These are phyloP conservation scores for Solanum neorickii DNA, from an alignment of 257 asterid species.

Conservation along the genomic window DNA sequence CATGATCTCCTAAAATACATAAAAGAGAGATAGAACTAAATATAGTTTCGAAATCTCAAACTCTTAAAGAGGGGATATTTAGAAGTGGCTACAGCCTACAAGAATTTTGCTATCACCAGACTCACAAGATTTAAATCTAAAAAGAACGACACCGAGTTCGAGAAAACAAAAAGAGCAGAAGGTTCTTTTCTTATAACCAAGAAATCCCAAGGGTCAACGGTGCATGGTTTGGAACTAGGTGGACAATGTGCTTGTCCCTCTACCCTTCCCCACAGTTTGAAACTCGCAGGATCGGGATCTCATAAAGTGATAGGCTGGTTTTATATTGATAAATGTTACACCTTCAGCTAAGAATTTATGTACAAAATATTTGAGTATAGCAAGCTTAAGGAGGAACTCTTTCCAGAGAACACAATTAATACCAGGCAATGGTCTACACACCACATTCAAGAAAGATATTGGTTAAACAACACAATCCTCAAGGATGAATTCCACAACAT, in stretches of 20 bases:
- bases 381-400: neutral
- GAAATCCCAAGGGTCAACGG: neutral
- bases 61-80: neutral
- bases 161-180: neutral
- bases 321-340: neutral
- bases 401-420: neutral
- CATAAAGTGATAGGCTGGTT: neutral
- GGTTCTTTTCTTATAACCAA: neutral
- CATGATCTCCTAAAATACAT: neutral
- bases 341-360: neutral
- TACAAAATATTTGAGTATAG: neutral
- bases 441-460: neutral
- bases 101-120: neutral
- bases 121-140: neutral
- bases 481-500: neutral
- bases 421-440: neutral
- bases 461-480: neutral
- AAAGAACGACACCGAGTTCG: neutral
- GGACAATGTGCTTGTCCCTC: neutral
- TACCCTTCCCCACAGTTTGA: neutral
- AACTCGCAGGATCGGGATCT: neutral
- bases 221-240: neutral
- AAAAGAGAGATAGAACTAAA: neutral
- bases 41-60: neutral
- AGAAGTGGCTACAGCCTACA: neutral